Evolutionary conservation across 2,329 filamentous ascomycete species (phyloP).

Genomic region (Periconia macrospinosa): DNA sequence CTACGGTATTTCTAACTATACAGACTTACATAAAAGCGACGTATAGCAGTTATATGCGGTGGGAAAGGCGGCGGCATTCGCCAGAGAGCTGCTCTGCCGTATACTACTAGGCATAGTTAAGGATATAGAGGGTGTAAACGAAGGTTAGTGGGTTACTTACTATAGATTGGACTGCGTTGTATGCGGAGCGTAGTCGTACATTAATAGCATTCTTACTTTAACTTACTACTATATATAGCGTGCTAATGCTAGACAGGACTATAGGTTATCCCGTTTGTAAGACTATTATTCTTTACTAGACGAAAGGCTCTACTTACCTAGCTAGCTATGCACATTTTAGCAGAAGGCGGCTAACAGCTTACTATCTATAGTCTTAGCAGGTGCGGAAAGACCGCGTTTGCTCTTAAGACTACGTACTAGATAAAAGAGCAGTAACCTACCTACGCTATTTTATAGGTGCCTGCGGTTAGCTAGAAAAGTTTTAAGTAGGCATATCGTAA

Average conservation of each 20-base stretch:
- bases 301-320: constrained; percentile 6
- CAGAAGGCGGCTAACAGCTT: constrained; percentile 13
- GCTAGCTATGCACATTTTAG: constrained; percentile 2
- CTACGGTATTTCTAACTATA: constrained; percentile 6
- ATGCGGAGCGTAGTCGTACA: constrained; percentile 4
- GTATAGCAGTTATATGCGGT: constrained; percentile 2
- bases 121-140: constrained; percentile 3
- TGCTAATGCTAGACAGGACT: constrained; percentile 1
- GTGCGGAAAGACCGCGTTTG: constrained; percentile 22
- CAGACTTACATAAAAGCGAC: constrained; percentile 4
- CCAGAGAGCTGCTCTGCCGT: constrained; percentile 7
- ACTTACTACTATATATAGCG: not conserved
- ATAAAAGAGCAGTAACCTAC: constrained; percentile 3
- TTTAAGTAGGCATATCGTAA: constrained; percentile 11
- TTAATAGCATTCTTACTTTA: constrained; percentile 2
- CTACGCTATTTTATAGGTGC: constrained; percentile 9
- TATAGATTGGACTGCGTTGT: not conserved
- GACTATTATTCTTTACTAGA: constrained; percentile 6
- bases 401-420: constrained; percentile 12
- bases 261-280: constrained; percentile 7
- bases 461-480: constrained; percentile 8
- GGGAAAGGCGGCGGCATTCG: constrained; percentile 3
- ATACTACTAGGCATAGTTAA: constrained; percentile 1
- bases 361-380: constrained; percentile 45
- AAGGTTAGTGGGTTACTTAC: constrained; percentile 4